These are phyloP conservation scores for Mycena belliarum DNA, from an alignment of 768 basidiomycete species.

Conservation along the genomic window DNA sequence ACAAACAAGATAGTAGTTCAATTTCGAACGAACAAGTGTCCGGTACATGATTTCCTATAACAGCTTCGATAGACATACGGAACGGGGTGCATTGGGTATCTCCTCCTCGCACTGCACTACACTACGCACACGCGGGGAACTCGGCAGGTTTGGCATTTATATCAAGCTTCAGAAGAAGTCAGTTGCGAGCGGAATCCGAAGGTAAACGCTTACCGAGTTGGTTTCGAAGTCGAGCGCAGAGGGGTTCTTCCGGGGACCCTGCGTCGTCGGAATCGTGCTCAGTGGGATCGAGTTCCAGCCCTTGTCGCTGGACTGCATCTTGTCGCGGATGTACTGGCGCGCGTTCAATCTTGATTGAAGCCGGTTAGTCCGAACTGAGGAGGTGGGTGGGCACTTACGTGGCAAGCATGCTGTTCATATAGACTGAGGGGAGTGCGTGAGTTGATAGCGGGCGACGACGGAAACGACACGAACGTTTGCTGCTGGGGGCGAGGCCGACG, in stretches of 20 bases:
- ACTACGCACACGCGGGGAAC: conserved; percentile 1
- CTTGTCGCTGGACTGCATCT: conserved; percentile 6
- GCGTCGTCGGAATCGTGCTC: background rate
- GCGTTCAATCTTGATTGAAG: conserved; percentile 12
- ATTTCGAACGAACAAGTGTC: background rate
- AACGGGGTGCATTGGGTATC: background rate
- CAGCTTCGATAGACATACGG: no score
- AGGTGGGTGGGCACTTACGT: background rate
- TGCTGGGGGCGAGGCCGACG: conserved; percentile 14
- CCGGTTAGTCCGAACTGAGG: no score
- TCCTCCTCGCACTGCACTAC: background rate
- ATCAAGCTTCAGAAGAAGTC: conserved; percentile 8
- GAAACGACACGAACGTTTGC: conserved; percentile 10
- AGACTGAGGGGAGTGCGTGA: background rate
- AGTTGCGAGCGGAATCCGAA: background rate
- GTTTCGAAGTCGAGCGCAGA: conserved; percentile 12
- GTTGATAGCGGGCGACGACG: background rate
- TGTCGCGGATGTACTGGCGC: conserved; percentile 4
- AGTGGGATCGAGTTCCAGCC: conserved; percentile 20
- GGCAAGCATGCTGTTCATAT: conserved; percentile 21
- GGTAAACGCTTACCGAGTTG: conserved; percentile 1
- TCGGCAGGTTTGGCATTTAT: background rate
- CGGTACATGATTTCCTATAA: no score
- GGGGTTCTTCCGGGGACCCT: background rate
- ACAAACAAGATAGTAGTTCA: background rate